Percentiles rank a stretch among this genome's conserved stretches.
phyloP scores from a whole-genome alignment of 345 rosid species.

The Lenwebbia sp. region DNA sequence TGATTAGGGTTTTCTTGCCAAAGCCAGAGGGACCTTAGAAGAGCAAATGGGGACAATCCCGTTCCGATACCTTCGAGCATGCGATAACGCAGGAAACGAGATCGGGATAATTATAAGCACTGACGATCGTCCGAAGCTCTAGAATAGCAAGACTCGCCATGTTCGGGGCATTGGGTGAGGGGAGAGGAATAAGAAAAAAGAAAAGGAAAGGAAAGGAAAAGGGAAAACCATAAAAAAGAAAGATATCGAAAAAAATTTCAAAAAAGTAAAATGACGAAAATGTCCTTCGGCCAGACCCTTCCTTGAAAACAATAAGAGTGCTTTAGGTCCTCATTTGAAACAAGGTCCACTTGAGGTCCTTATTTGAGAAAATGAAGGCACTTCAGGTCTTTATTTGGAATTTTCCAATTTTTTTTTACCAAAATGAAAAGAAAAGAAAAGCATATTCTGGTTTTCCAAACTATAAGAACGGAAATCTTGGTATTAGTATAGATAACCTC shows the following conservation, averaged over 20 bases:
- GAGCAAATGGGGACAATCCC: slow-evolving; percentile 91
- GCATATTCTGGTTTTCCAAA: not conserved
- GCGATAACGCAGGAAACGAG: not conserved
- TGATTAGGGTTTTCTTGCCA: slow-evolving; percentile 96
- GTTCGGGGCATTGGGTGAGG: no score
- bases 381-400: no score
- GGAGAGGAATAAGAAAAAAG: no score
- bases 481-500: not conserved
- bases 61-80: slow-evolving; percentile 52
- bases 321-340: no score
- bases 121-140: not conserved
- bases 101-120: not conserved
- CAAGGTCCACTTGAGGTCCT: no score
- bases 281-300: no score
- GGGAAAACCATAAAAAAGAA: no score
- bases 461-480: not conserved
- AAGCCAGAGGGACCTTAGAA: slow-evolving; percentile 92
- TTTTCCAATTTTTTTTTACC: not conserved
- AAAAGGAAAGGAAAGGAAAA: no score
- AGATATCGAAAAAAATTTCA: no score
- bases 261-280: no score
- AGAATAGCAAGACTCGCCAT: not conserved
- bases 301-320: no score
- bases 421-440: not conserved
- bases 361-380: no score